phyloP scores from a whole-genome alignment of 2,329 filamentous ascomycete genomes.

The Arthrinium phaeospermum region DNA sequence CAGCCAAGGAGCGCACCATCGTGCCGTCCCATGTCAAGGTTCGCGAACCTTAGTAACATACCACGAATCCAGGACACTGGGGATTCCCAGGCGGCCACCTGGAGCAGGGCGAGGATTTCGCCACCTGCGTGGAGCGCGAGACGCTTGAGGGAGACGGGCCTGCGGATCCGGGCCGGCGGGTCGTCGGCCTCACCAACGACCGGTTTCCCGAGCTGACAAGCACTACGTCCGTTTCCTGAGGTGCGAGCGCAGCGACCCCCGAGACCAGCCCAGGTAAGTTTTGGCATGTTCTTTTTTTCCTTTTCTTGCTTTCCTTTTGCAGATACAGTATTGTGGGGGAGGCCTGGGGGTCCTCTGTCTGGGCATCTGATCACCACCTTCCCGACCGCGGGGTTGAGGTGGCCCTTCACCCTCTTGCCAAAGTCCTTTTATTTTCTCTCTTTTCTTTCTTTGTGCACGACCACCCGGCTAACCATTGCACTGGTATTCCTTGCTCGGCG shows the following conservation, averaged over 20 bases:
- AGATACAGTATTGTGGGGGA: neutral
- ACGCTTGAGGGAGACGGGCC: conserved; percentile 28
- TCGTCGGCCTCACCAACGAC: conserved; percentile 27
- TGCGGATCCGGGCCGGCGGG: conserved; percentile 19
- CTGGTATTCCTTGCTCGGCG: neutral
- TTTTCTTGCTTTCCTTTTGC: neutral
- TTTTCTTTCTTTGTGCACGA: neutral
- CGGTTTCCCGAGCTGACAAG: conserved; percentile 24
- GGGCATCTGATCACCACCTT: neutral
- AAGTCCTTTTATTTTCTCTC: neutral
- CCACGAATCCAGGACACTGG: conserved; percentile 8
- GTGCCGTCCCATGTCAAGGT: neutral
- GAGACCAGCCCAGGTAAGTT: neutral
- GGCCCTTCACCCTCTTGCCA: no score
- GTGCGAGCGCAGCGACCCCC: neutral
- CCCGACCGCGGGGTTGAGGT: neutral
- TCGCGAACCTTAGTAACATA: neutral
- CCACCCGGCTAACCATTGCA: neutral
- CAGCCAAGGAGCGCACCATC: neutral
- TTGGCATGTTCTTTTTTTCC: neutral
- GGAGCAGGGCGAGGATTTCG: conserved; percentile 26
- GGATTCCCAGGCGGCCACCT: conserved; percentile 28
- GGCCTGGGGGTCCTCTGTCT: no score
- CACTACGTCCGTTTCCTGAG: conserved; percentile 26
- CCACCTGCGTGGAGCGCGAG: conserved; percentile 26